A percentile compares a stretch with the other conserved stretches of the same genome.
These are phyloP conservation scores for Clitoria ternatea DNA, from an alignment of 306 rosid species.

Conservation along the genomic window DNA sequence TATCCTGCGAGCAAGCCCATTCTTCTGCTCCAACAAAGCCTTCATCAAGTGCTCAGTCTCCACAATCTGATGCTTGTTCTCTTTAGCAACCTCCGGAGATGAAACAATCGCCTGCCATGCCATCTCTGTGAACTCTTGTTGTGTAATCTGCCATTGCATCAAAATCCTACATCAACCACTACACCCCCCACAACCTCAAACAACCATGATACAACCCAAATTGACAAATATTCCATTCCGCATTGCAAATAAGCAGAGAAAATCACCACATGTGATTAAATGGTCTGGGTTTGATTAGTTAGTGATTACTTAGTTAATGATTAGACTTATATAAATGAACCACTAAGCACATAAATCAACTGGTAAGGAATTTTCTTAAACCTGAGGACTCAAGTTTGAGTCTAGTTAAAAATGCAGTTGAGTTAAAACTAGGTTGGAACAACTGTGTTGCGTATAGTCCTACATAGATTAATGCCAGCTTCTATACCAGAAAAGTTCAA, in stretches of 20 bases:
- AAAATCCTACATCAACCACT: slow-evolving; percentile 26
- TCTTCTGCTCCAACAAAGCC: slow-evolving; percentile 91
- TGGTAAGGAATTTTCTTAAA: too few relatives aligned
- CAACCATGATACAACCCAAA: background rate
- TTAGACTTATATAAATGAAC: too few relatives aligned
- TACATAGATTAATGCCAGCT: background rate
- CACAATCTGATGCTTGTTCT: slow-evolving; percentile 97
- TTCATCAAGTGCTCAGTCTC: slow-evolving; percentile 98
- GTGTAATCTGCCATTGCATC: slow-evolving; percentile 67
- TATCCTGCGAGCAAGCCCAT: slow-evolving; percentile 93
- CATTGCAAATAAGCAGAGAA: background rate
- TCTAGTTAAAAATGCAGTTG: too few relatives aligned
- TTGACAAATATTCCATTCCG: background rate
- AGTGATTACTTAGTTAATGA: background rate
- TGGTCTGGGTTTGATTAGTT: slow-evolving; percentile 5
- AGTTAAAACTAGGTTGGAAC: too few relatives aligned
- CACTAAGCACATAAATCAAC: too few relatives aligned
- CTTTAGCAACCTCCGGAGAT: slow-evolving; percentile 92
- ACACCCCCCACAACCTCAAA: slow-evolving; percentile 16
- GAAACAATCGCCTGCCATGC: slow-evolving; percentile 97
- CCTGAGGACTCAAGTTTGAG: too few relatives aligned
- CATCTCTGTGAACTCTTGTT: slow-evolving; percentile 96
- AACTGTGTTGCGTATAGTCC: too few relatives aligned
- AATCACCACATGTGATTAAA: background rate
- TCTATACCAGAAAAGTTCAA: background rate